Evolutionary conservation across 2,329 filamentous ascomycete species (phyloP), one percentile per base, ranked within the genome.

Genomic region (Aureobasidium namibiae): DNA sequence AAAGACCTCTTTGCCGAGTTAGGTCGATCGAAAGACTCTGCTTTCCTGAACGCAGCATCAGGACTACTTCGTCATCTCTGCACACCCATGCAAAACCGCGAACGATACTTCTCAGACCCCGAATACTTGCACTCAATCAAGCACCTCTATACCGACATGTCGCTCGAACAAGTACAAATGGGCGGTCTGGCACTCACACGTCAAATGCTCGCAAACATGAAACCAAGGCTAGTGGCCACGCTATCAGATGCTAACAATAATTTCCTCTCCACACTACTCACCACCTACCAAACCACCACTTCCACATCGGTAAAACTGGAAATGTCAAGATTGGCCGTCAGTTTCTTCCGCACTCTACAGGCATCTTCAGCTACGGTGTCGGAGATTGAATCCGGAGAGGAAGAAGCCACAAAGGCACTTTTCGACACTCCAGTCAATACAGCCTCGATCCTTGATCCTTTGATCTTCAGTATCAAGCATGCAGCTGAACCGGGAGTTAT

Each of bases 21-120:
- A 2, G 59, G 61, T 31, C 38, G 45, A 7, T 54, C 45, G 11
- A 59, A 60, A 10, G 52, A 61, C 23, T 48, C 59, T 34, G 60
- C 57, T 24, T 63, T 58, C 29, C 56, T 61, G 16, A 61, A 63
- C 16, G 60, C 60, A 8, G 61, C 61, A 14, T 60, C 60, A 24
- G 61, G 61, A 29, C 41, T 63, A 41, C 31, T 63, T 24, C 49
- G 61, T n/a, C 61, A 61, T 31, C 61, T 63, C 4, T 46, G 60
- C 21, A 60, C 54, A 10, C 60, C 59, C 2, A 24, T 44, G 18
- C 39, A 46, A 2, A 61, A 60, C 26, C 52, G 61, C 23, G 42
- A 60, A 39, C 34, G 54, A 13, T 58, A 54, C 45, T 59, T 60
- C 33, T 56, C 56, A 16, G 34, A 60, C n/a, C 3, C 52, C 6